Conservation (phyloP, 768 basidiomycete genomes). For the Hypholoma fasciculare region DNA sequence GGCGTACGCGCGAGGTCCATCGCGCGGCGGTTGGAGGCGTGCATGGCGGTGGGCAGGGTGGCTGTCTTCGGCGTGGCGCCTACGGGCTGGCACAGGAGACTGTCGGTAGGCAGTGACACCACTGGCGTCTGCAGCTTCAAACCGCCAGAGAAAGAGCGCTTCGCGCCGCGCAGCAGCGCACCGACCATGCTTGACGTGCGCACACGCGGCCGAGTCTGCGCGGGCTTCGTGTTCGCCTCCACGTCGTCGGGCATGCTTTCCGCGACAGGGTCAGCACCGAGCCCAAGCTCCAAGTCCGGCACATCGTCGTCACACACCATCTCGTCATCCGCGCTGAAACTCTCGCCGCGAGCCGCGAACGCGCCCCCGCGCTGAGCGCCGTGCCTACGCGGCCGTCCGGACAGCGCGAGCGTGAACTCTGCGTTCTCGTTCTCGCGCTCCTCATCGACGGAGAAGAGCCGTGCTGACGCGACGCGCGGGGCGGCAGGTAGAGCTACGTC, state of each 20-base stretch:
- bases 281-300: background rate
- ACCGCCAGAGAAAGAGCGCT: conserved; percentile 7
- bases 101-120: conserved; percentile 2
- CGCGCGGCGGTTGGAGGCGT: conserved; percentile 3
- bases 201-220: conserved; percentile 27
- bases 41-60: background rate
- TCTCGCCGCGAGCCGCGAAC: conserved; percentile 25
- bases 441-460: conserved; percentile 43
- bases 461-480: conserved; percentile 3
- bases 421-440: conserved; percentile 30
- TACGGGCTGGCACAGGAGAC: conserved; percentile 15
- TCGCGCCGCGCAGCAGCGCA: conserved; percentile 19
- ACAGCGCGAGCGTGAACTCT: conserved; percentile 15
- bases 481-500: conserved; percentile 9
- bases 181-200: conserved; percentile 37
- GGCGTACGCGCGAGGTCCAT: conserved; percentile 11
- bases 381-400: background rate
- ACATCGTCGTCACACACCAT: background rate
- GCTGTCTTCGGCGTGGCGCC: background rate
- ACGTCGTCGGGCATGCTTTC: conserved; percentile 25
- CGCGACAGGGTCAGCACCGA: background rate
- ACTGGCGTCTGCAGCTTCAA: background rate
- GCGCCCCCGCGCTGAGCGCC: conserved; percentile 6
- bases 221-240: conserved; percentile 25
- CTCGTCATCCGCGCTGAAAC: conserved; percentile 9